phyloP scores from a whole-genome alignment of 805 yeast species.

The Kregervanrija fluxuum region DNA sequence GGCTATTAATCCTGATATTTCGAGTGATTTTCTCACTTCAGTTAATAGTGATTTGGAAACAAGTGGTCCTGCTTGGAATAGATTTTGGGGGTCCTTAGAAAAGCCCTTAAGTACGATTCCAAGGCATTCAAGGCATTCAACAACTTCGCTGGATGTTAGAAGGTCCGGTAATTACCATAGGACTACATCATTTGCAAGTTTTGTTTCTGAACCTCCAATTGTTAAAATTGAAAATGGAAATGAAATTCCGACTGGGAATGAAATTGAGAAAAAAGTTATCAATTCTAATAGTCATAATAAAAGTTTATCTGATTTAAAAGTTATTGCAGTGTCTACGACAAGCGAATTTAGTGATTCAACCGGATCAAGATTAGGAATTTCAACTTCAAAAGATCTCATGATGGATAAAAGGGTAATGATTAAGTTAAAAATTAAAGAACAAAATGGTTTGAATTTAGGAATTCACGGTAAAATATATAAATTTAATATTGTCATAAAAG shows the following conservation, averaged over 20 bases:
- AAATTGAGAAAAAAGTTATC: no score
- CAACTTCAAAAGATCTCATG: background rate
- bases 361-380: no score
- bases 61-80: conserved; percentile 27
- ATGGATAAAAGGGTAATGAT: conserved; percentile 5
- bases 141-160: background rate
- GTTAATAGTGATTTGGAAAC: conserved; percentile 10
- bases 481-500: conserved; percentile 13
- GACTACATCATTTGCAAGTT: conserved; percentile 14
- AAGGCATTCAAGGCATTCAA: background rate
- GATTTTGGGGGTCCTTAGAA: conserved; percentile 27
- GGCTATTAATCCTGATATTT: background rate
- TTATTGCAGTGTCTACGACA: no score
- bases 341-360: no score
- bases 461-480: conserved; percentile 19
- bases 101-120: conserved; percentile 20
- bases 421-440: conserved; percentile 16
- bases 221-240: conserved; percentile 6
- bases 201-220: background rate
- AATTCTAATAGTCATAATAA: no score
- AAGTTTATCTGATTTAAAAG: no score
- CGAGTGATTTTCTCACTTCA: no score
- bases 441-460: conserved; percentile 9
- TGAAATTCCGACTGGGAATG: conserved; percentile 9
- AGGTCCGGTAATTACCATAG: background rate